Evolutionary conservation across 192 early-diverging fungal genomes (phyloP), one percentile per base, ranked within the genome.

Genomic region (Backusella liffmaniae): DNA sequence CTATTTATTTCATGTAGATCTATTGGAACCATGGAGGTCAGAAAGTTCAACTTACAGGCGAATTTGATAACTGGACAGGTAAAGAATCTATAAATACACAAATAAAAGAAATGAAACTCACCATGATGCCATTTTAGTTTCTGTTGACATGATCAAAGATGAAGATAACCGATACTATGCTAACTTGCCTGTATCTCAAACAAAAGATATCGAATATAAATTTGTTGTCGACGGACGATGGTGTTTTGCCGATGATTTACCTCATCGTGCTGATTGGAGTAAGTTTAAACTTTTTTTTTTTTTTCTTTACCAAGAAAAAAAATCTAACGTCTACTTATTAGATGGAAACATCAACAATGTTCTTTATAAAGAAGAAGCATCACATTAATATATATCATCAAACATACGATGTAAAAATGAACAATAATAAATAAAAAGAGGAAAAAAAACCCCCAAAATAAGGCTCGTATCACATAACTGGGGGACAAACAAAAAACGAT

Each of bases 161-260:
- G 16, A 39, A 39, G 29, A 72, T 32, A 7, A 26, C 15, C 18
- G 39, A 13, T 46, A 46, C 16, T 72, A 46, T 73, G 79, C 74
- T 30, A 35, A 37, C 32, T 0, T 80, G 59, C 35, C 77, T 12
- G 51, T 80, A 26, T 59, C 76, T n/a, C 67, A 41, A 16, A 67
- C 67, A 10, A 76, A 72, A 30, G 72, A 80, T n/a, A 65, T 76
- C 49, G 36, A 76, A 73, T 83, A 80, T 76, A 83, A 83, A 35
- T 83, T 83, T 53, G 76, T 83, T 4, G 82, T 83, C 3, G 82
- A 83, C 70, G 82, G 82, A 9, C 75, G 70, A 4, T 83, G 82
- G 82, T 66, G 73, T 10, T 83, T 76, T 77, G 80, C 82, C 5
- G 65, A 73, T 32, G 79, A 83, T 37, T 80, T 80, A 65, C 59